Evolutionary conservation across 768 basidiomycete genomes (phyloP).

Genomic region (Psilocybe azurescens): DNA sequence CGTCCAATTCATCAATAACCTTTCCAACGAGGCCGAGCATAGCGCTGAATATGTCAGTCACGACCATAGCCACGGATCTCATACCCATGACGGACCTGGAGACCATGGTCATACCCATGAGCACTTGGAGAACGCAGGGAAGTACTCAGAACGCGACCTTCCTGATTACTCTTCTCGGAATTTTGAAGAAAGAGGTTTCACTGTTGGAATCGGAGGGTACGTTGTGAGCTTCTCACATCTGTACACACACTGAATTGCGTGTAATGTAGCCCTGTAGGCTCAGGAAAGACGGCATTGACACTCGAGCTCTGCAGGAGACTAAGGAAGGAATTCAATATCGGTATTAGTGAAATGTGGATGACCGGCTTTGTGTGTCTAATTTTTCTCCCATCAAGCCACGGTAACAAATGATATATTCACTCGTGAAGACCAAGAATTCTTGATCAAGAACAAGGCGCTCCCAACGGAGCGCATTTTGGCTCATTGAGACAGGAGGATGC

Average conservation of each 20-base stretch:
- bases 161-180: slow-evolving; percentile 86
- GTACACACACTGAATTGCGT: not conserved
- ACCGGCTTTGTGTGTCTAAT: not conserved
- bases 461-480: slow-evolving; percentile 87
- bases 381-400: slow-evolving; percentile 53
- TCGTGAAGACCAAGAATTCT: slow-evolving; percentile 95
- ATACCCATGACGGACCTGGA: slow-evolving; percentile 62
- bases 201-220: slow-evolving; percentile 97
- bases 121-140: slow-evolving; percentile 88
- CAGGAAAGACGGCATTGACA: slow-evolving; percentile 95
- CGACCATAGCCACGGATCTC: slow-evolving; percentile 54
- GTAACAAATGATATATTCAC: slow-evolving; percentile 99
- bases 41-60: slow-evolving; percentile 54
- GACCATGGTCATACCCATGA: slow-evolving; percentile 98
- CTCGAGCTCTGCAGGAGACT: slow-evolving; percentile 87
- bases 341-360: slow-evolving; percentile 41
- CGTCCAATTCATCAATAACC: slow-evolving; percentile 79
- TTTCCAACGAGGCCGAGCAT: slow-evolving; percentile 40
- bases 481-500: slow-evolving; percentile 97
- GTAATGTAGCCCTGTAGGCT: slow-evolving; percentile 89
- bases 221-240: slow-evolving; percentile 27
- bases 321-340: slow-evolving; percentile 88
- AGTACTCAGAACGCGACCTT: slow-evolving; percentile 89
- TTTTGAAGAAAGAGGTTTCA: slow-evolving; percentile 94
- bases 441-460: slow-evolving; percentile 91